phyloP scores from a whole-genome alignment of 768 basidiomycete genomes.

The Calocera viscosa region DNA sequence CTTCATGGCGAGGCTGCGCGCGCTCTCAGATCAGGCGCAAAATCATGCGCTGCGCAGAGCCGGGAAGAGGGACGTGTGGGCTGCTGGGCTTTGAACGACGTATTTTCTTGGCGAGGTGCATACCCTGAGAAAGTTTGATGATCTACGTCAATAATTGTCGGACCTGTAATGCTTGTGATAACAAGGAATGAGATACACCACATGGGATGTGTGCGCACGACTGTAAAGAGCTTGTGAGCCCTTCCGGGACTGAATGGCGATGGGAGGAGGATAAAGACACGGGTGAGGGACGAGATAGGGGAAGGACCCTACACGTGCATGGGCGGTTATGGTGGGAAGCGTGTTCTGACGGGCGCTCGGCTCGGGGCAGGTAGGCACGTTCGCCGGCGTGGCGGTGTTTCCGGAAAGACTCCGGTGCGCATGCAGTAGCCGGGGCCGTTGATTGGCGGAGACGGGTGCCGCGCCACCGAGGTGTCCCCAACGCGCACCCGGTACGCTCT shows the following conservation, averaged over 20 bases:
- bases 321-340: neutral
- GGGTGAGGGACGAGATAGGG: neutral
- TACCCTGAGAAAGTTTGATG: neutral
- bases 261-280: neutral
- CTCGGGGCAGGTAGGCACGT: neutral
- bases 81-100: neutral
- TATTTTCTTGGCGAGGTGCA: neutral
- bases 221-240: neutral
- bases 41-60: neutral
- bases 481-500: neutral
- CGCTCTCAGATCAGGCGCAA: constrained; percentile 19
- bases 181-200: neutral
- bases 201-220: neutral
- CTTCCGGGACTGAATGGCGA: neutral
- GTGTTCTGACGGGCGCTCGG: neutral
- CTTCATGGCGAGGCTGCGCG: constrained; percentile 57
- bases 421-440: neutral
- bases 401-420: neutral
- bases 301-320: neutral
- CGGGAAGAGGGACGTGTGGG: neutral
- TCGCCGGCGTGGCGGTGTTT: neutral
- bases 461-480: neutral
- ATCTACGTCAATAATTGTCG: neutral
- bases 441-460: neutral
- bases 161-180: neutral